Evolutionary conservation across 495 filamentous ascomycete genomes (phyloP).

Genomic region (Penicillium steckii): DNA sequence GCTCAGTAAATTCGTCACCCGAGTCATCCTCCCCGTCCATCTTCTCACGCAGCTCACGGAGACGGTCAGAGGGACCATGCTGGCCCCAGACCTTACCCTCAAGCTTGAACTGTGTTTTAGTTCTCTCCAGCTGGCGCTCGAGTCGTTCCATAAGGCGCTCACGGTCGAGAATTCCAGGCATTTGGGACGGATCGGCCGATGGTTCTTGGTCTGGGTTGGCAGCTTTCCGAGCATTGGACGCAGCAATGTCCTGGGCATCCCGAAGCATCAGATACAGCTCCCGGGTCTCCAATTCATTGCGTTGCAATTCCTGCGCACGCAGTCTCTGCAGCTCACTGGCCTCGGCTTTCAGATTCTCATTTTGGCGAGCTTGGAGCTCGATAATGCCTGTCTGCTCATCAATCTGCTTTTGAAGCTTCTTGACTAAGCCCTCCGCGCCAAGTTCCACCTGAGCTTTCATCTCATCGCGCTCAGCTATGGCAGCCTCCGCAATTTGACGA

Average conservation of each 20-base stretch:
- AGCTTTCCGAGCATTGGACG: slow-evolving; percentile 73
- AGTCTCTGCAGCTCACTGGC: slow-evolving; percentile 82
- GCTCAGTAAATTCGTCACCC: slow-evolving; percentile 49
- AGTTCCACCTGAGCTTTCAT: slow-evolving; percentile 90
- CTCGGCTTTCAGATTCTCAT: slow-evolving; percentile 83
- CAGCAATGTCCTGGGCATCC: slow-evolving; percentile 94
- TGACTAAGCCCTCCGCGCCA: slow-evolving; percentile 90
- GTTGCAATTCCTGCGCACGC: slow-evolving; percentile 87
- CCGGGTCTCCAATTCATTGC: slow-evolving; percentile 92
- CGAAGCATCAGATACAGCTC: slow-evolving; percentile 98
- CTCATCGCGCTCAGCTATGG: slow-evolving; percentile 94
- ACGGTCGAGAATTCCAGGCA: slow-evolving; percentile 90
- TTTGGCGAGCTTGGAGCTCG: slow-evolving; percentile 81
- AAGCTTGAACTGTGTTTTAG: slow-evolving; percentile 97
- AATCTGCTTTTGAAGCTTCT: slow-evolving; percentile 87
- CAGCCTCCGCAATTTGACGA: slow-evolving; percentile 89
- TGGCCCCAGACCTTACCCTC: slow-evolving; percentile 94
- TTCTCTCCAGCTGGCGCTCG: slow-evolving; percentile 90
- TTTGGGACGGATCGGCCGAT: slow-evolving; percentile 67
- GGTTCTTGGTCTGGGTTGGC: slow-evolving; percentile 42
- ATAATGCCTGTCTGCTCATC: slow-evolving; percentile 91
- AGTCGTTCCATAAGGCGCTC: slow-evolving; percentile 88
- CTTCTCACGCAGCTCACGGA: slow-evolving; percentile 87
- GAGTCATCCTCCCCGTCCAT: slow-evolving; percentile 72
- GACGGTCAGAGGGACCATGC: slow-evolving; percentile 80